phyloP scores from a whole-genome alignment of 1,284 basidiomycete genomes.

The Malassezia furfur region DNA sequence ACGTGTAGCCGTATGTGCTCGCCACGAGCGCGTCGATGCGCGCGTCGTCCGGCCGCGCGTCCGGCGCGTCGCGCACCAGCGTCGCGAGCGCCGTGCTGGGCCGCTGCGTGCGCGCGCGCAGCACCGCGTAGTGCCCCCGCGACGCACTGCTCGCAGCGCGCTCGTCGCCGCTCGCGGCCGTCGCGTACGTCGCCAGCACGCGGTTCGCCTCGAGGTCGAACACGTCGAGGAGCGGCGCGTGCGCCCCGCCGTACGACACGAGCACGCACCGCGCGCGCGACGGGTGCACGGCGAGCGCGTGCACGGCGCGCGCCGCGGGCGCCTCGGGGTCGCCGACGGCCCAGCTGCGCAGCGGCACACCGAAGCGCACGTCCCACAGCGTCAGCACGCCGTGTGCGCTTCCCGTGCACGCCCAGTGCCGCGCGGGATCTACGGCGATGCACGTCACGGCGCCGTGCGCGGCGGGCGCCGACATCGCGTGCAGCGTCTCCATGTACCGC shows the following conservation, averaged over 20 bases:
- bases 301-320: neutral
- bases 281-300: constrained; percentile 5
- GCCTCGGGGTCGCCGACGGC: constrained; percentile 54
- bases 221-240: neutral
- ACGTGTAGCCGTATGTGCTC: constrained; percentile 45
- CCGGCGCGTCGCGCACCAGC: too few relatives aligned
- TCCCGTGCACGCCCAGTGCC: constrained; percentile 76
- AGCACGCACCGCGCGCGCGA: neutral
- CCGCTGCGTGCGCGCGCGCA: neutral
- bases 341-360: constrained; percentile 79
- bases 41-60: neutral
- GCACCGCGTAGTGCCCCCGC: neutral
- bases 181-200: neutral
- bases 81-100: too few relatives aligned
- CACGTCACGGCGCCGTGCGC: constrained; percentile 77
- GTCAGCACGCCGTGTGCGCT: constrained; percentile 72
- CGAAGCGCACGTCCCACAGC: constrained; percentile 90
- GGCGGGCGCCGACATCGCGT: constrained; percentile 69
- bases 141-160: neutral
- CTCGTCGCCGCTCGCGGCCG: neutral
- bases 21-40: constrained; percentile 24
- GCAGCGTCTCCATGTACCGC: constrained; percentile 67
- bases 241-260: neutral
- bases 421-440: constrained; percentile 64
- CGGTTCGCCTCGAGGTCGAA: constrained; percentile 7